A percentile compares a stretch with the other conserved stretches of the same genome.
Conservation (phyloP, 2,329 filamentous ascomycete species). For the Stemphylium beticola region DNA sequence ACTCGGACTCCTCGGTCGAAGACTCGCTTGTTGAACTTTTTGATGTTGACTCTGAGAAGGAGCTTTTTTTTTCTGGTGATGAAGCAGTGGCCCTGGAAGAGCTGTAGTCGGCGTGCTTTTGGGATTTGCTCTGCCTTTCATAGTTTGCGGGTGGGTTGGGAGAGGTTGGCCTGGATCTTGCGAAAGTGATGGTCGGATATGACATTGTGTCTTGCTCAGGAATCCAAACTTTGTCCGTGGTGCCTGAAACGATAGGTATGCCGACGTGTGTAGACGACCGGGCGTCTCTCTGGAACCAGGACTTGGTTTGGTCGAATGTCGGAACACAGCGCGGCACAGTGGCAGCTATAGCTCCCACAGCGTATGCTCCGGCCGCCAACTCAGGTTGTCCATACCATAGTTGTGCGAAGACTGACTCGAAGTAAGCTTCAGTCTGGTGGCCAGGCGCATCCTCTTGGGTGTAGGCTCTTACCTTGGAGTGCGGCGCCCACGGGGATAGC, state of each 20-base stretch:
- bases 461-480: background rate
- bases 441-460: background rate
- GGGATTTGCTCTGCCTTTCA: too few relatives aligned
- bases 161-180: too few relatives aligned
- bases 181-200: background rate
- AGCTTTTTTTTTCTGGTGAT: too few relatives aligned
- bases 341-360: background rate
- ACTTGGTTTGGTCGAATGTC: constrained; percentile 1
- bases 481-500: background rate
- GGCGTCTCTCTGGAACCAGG: background rate
- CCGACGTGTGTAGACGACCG: background rate
- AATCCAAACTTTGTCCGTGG: too few relatives aligned
- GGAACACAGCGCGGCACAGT: background rate
- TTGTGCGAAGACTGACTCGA: background rate
- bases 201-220: too few relatives aligned
- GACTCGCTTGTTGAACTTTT: too few relatives aligned
- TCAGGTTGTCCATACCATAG: background rate
- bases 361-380: background rate
- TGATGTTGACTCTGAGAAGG: too few relatives aligned
- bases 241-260: background rate
- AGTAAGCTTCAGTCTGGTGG: background rate
- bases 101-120: too few relatives aligned
- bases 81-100: too few relatives aligned
- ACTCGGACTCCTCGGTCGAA: too few relatives aligned
- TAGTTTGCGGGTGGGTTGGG: too few relatives aligned